Evolutionary conservation across 768 basidiomycete genomes (phyloP).

Genomic region (Infundibulicybe gibba): DNA sequence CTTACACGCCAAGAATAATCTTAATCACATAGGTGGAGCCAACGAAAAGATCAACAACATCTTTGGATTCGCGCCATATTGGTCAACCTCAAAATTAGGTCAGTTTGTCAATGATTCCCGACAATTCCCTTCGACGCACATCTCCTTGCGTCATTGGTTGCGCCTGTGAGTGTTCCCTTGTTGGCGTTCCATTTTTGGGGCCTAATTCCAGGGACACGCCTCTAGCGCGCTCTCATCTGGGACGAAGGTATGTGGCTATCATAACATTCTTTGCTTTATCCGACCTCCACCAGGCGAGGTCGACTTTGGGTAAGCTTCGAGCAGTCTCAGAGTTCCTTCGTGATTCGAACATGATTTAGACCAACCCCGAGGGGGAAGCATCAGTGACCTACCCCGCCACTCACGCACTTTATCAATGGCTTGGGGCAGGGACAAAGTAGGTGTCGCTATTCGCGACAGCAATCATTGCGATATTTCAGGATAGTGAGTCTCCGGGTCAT

Average conservation of each 20-base stretch:
- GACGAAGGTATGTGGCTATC: background rate
- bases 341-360: slow-evolving; percentile 3
- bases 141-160: background rate
- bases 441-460: background rate
- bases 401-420: slow-evolving; percentile 10
- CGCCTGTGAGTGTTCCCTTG: background rate
- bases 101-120: background rate
- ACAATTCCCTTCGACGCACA: slow-evolving; percentile 1
- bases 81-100: background rate
- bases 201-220: background rate
- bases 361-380: slow-evolving; percentile 1
- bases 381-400: slow-evolving; percentile 9
- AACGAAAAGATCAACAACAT: background rate
- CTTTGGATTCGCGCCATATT: background rate
- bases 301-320: too few species aligned
- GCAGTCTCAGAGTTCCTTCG: too few species aligned
- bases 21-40: background rate
- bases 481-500: too few species aligned
- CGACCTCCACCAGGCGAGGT: too few species aligned
- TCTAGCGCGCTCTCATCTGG: background rate
- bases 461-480: too few species aligned
- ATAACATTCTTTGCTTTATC: too few species aligned
- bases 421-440: background rate
- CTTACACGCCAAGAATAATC: background rate
- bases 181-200: background rate